A percentile compares a stretch with the other conserved stretches of the same genome.
These are phyloP conservation scores for Westerdykella ornata DNA, from an alignment of 2,329 filamentous ascomycete genomes.

Conservation along the genomic window DNA sequence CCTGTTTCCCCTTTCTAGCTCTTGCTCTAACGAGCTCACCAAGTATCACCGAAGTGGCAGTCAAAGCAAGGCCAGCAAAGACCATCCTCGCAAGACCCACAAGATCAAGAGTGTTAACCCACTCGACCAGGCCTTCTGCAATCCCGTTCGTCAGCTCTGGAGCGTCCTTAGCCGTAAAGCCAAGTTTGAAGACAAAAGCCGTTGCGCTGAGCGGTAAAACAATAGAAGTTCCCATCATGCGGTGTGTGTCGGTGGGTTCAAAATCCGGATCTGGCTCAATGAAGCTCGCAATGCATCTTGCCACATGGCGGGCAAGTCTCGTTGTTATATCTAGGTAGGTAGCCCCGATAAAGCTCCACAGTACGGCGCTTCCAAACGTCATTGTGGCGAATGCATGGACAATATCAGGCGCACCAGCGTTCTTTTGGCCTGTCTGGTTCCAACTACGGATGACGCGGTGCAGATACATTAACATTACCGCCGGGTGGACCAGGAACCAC, in stretches of 20 bases:
- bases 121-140: constrained; percentile 40
- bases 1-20: constrained; percentile 8
- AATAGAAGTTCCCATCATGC: constrained; percentile 25
- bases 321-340: constrained; percentile 60
- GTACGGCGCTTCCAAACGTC: constrained; percentile 44
- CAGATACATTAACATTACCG: constrained; percentile 49
- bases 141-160: constrained; percentile 60
- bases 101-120: constrained; percentile 37
- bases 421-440: constrained; percentile 98
- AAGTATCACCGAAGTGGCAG: constrained; percentile 25
- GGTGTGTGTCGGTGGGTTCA: constrained; percentile 22
- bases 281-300: constrained; percentile 21
- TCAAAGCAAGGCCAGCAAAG: constrained; percentile 33
- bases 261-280: constrained; percentile 11
- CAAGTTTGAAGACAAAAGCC: constrained; percentile 79
- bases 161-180: constrained; percentile 80
- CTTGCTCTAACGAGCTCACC: constrained; percentile 22
- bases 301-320: constrained; percentile 37
- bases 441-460: constrained; percentile 68
- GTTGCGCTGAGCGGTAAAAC: constrained; percentile 43
- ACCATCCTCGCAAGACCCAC: constrained; percentile 30
- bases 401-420: constrained; percentile 83
- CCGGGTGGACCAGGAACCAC: constrained; percentile 26
- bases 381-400: constrained; percentile 61
- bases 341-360: constrained; percentile 67